Evolutionary conservation across 2,329 filamentous ascomycete genomes (phyloP).

Genomic region (Penicillium frequentans): DNA sequence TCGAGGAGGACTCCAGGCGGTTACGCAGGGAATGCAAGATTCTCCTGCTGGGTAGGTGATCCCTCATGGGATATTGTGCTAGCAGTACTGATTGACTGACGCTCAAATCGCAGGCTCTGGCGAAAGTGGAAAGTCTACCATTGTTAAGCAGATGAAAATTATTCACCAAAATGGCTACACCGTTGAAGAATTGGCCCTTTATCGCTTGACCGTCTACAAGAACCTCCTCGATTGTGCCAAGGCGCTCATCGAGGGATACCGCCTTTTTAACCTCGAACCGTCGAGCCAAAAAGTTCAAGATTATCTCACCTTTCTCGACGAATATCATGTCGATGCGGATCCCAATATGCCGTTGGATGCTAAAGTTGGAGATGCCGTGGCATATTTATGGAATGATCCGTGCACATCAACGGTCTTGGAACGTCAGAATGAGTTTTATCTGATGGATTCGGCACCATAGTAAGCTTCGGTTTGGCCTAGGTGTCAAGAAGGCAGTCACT

Average conservation of each 20-base stretch:
- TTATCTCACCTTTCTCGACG: conserved; percentile 75
- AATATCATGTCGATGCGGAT: conserved; percentile 88
- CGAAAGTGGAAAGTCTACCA: conserved; percentile 98
- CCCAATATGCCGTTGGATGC: conserved; percentile 81
- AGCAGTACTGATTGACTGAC: conserved; percentile 2
- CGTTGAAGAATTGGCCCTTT: conserved; percentile 87
- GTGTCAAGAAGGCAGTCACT: conserved; percentile 11
- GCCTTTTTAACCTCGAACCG: conserved; percentile 84
- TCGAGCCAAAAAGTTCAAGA: conserved; percentile 69
- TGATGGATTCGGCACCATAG: conserved; percentile 99
- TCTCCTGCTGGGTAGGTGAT: conserved; percentile 71
- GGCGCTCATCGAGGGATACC: conserved; percentile 85
- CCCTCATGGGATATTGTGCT: not conserved
- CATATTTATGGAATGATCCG: conserved; percentile 86
- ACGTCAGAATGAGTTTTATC: conserved; percentile 94
- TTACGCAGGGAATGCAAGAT: conserved; percentile 99
- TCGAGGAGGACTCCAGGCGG: conserved; percentile 92
- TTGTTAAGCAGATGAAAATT: conserved; percentile 99
- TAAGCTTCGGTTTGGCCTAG: conserved; percentile 49
- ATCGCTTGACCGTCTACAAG: conserved; percentile 96
- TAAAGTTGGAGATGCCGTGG: conserved; percentile 78
- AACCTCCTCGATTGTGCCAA: conserved; percentile 97
- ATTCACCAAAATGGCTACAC: conserved; percentile 98
- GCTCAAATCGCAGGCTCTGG: conserved; percentile 70
- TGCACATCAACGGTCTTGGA: conserved; percentile 81